Percentiles rank a stretch among this genome's conserved stretches.
phyloP scores from a whole-genome alignment of 2,329 filamentous ascomycete species.

The Clarireedia sp. region DNA sequence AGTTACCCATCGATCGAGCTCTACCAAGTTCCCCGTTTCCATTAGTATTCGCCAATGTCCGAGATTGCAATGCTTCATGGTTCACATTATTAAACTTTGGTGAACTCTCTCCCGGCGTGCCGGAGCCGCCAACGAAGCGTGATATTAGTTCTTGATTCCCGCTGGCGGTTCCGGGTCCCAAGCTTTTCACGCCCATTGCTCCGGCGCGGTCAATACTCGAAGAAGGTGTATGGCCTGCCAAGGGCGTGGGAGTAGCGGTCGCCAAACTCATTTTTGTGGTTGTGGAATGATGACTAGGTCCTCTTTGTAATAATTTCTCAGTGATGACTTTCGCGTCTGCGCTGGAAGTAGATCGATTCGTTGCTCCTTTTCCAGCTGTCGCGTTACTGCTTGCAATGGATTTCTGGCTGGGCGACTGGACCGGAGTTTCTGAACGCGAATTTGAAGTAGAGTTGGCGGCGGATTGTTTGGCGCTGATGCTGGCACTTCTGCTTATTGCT shows the following conservation, averaged over 20 bases:
- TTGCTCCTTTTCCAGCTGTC: slow-evolving; percentile 10
- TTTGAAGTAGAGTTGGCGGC: slow-evolving; percentile 33
- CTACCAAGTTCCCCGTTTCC: slow-evolving; percentile 3
- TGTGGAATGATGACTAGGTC: slow-evolving; percentile 51
- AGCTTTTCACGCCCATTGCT: slow-evolving; percentile 13
- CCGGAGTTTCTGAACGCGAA: slow-evolving; percentile 25
- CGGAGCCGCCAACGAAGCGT: slow-evolving; percentile 49
- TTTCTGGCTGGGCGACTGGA: slow-evolving; percentile 16
- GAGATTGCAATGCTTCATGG: slow-evolving; percentile 29
- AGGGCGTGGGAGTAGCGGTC: slow-evolving; percentile 35
- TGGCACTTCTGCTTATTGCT: slow-evolving; percentile 42
- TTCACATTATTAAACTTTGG: slow-evolving; percentile 31
- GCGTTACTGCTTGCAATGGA: slow-evolving; percentile 15
- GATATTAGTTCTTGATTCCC: slow-evolving; percentile 43
- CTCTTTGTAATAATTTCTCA: slow-evolving; percentile 57
- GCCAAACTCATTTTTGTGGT: slow-evolving; percentile 50
- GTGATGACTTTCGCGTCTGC: slow-evolving; percentile 60
- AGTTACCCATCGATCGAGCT: slow-evolving; percentile 7
- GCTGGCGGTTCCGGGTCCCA: slow-evolving; percentile 12
- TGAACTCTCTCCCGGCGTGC: slow-evolving; percentile 42
- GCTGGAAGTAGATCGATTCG: slow-evolving; percentile 16
- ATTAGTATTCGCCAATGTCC: background rate
- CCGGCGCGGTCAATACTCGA: slow-evolving; percentile 23
- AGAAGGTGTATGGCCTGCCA: slow-evolving; percentile 26
- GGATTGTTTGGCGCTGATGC: slow-evolving; percentile 27